These are phyloP conservation scores for Tylopilus felleus DNA, from an alignment of 768 basidiomycete genomes.

Conservation along the genomic window DNA sequence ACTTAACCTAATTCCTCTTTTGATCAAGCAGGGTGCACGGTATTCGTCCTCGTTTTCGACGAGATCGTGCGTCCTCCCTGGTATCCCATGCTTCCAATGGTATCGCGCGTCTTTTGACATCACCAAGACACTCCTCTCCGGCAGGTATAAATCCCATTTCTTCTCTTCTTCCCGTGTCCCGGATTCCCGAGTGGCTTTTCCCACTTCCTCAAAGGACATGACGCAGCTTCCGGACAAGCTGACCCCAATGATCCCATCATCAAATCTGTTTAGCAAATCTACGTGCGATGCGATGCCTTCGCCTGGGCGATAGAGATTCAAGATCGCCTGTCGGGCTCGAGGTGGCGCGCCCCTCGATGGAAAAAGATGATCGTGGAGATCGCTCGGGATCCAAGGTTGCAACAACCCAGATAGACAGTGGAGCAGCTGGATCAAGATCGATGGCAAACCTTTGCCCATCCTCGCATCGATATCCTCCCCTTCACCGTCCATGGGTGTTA, in stretches of 20 bases:
- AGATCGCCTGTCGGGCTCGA: slow-evolving; percentile 75
- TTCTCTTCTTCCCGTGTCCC: background rate
- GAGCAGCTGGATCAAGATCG: slow-evolving; percentile 53
- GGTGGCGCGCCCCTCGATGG: slow-evolving; percentile 38
- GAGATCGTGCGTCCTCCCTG: slow-evolving; percentile 53
- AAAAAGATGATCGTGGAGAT: slow-evolving; percentile 58
- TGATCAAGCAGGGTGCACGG: slow-evolving; percentile 37
- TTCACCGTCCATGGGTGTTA: slow-evolving; percentile 8
- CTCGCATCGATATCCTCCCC: slow-evolving; percentile 13
- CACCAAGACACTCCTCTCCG: slow-evolving; percentile 71
- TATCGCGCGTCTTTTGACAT: slow-evolving; percentile 82
- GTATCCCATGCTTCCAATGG: slow-evolving; percentile 87
- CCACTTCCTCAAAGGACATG: slow-evolving; percentile 62
- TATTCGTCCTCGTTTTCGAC: slow-evolving; percentile 40
- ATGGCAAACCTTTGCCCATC: slow-evolving; percentile 49
- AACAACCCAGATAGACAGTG: slow-evolving; percentile 47
- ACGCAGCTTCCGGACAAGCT: slow-evolving; percentile 77
- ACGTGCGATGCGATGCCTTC: slow-evolving; percentile 89
- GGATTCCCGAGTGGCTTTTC: background rate
- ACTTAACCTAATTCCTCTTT: slow-evolving; percentile 62
- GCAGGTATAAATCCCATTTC: slow-evolving; percentile 59
- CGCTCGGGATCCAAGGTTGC: slow-evolving; percentile 44
- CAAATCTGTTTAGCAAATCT: slow-evolving; percentile 80
- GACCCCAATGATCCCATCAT: slow-evolving; percentile 86
- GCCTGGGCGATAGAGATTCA: slow-evolving; percentile 87